These are phyloP conservation scores for Neurospora terricola DNA, from an alignment of 495 filamentous ascomycete genomes.

Conservation along the genomic window DNA sequence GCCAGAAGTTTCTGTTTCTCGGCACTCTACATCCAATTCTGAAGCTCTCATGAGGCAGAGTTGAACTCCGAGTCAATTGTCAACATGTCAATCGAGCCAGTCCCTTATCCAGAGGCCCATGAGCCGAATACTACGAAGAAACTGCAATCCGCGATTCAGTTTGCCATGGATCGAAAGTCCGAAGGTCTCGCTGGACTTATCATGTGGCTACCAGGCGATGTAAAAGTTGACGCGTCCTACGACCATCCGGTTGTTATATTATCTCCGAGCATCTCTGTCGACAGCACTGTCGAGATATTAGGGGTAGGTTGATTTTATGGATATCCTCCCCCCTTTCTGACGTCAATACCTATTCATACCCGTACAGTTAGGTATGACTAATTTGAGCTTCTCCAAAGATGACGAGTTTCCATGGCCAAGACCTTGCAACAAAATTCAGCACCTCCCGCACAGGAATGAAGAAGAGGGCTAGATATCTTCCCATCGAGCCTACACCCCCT, in stretches of 20 bases:
- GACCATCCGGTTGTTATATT: not conserved
- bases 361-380: not conserved
- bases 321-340: not conserved
- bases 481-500: not conserved
- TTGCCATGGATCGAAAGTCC: not conserved
- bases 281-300: not conserved
- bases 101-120: not conserved
- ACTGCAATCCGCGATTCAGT: not conserved
- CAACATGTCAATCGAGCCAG: not conserved
- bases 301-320: not conserved
- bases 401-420: not conserved
- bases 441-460: too few species aligned
- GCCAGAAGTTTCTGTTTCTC: not conserved
- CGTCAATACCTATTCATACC: not conserved
- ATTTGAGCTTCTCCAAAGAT: not conserved
- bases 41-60: not conserved
- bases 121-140: not conserved
- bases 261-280: not conserved
- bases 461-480: not conserved
- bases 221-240: not conserved
- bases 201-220: not conserved
- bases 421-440: not conserved
- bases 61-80: not conserved
- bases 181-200: not conserved
- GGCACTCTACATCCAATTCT: not conserved